These are phyloP conservation scores for Fusarium musae DNA, from an alignment of 2,329 filamentous ascomycete species.

Conservation along the genomic window DNA sequence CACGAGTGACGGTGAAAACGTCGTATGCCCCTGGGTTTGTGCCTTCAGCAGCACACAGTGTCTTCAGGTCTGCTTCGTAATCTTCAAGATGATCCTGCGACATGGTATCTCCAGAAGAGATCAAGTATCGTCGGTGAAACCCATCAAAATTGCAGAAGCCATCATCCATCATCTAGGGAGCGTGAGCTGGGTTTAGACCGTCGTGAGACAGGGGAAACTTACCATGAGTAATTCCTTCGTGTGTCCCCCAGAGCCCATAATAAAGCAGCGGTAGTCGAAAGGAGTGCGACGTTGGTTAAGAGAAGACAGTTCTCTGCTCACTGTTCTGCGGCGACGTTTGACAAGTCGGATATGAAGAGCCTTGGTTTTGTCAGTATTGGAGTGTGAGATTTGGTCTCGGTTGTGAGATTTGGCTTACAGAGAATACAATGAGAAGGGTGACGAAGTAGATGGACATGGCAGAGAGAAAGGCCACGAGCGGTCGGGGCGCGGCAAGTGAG, in stretches of 20 bases:
- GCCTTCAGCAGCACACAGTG: slow-evolving; percentile 27
- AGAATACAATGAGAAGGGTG: slow-evolving; percentile 44
- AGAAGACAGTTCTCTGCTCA: slow-evolving; percentile 24
- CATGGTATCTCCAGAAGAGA: slow-evolving; percentile 77
- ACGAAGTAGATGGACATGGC: slow-evolving; percentile 37
- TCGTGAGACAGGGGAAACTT: too few species aligned
- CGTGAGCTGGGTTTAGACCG: too few species aligned
- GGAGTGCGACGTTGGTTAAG: background rate
- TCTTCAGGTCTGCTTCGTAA: slow-evolving; percentile 51
- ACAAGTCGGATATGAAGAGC: slow-evolving; percentile 47
- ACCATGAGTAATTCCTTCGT: too few species aligned
- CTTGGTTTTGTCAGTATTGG: slow-evolving; percentile 32
- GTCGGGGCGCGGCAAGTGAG: background rate
- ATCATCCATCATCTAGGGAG: slow-evolving; percentile 68
- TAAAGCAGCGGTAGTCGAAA: background rate
- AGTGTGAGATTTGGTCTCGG: background rate
- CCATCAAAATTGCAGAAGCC: slow-evolving; percentile 61
- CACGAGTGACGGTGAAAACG: slow-evolving; percentile 76
- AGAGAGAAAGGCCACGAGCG: slow-evolving; percentile 21
- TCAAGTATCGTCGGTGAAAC: slow-evolving; percentile 82
- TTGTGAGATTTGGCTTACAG: slow-evolving; percentile 38
- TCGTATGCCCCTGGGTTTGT: slow-evolving; percentile 64
- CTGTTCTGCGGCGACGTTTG: slow-evolving; percentile 28
- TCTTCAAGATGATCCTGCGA: slow-evolving; percentile 76
- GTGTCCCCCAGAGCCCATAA: too few species aligned